phyloP scores from a whole-genome alignment of 805 yeast genomes.

The Wickerhamiella kazuoi region DNA sequence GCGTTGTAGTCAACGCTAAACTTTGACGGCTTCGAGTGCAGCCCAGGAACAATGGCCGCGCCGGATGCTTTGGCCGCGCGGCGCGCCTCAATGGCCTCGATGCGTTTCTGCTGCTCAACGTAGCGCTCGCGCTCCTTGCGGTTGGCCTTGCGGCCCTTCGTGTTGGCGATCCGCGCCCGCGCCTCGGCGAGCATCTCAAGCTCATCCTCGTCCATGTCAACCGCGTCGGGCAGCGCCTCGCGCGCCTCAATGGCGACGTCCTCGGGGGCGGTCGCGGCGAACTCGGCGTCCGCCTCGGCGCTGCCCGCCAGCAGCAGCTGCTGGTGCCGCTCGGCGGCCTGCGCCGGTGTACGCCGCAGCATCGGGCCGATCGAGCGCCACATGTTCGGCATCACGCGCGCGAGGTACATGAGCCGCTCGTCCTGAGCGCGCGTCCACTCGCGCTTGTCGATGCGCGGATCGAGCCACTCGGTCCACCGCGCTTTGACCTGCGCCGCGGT shows the following conservation, averaged over 20 bases:
- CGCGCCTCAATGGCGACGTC: slow-evolving; percentile 33
- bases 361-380: slow-evolving; percentile 83
- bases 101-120: slow-evolving; percentile 57
- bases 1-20: slow-evolving; percentile 66
- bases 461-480: slow-evolving; percentile 78
- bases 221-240: slow-evolving; percentile 68
- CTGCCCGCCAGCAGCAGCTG: slow-evolving; percentile 36
- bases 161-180: slow-evolving; percentile 72
- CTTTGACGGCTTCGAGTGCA: slow-evolving; percentile 27
- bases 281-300: slow-evolving; percentile 27
- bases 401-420: slow-evolving; percentile 45
- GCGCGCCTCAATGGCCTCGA: slow-evolving; percentile 61
- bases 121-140: slow-evolving; percentile 73
- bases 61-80: slow-evolving; percentile 32
- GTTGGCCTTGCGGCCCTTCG: slow-evolving; percentile 89
- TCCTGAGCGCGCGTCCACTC: slow-evolving; percentile 72
- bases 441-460: slow-evolving; percentile 45
- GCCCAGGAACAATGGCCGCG: slow-evolving; percentile 2
- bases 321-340: slow-evolving; percentile 74
- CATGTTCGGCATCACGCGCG: slow-evolving; percentile 67
- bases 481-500: slow-evolving; percentile 85
- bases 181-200: slow-evolving; percentile 91
- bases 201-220: slow-evolving; percentile 72
- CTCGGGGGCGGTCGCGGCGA: slow-evolving; percentile 30
- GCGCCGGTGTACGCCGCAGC: slow-evolving; percentile 70